A percentile compares a stretch with the other conserved stretches of the same genome.
Evolutionary conservation across 257 asterid species (phyloP).

Genomic region (Solanum commersonii): DNA sequence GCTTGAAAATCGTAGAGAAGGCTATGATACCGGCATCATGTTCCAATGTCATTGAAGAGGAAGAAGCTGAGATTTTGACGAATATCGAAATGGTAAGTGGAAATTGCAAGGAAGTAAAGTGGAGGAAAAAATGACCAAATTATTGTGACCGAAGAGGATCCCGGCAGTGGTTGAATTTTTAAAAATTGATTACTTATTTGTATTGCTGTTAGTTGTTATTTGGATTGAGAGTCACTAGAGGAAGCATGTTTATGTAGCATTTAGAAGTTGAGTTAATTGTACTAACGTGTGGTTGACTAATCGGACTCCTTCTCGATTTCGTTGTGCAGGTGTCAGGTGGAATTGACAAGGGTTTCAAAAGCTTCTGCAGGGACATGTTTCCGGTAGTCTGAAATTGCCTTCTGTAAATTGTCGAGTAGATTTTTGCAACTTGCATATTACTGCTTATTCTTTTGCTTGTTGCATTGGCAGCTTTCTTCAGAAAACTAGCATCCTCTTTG

Average conservation of each 20-base stretch:
- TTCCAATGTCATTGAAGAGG: slow-evolving; percentile 1
- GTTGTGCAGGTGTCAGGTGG: slow-evolving; percentile 28
- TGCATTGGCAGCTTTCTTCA: not conserved
- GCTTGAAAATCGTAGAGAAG: slow-evolving; percentile 59
- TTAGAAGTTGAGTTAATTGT: not conserved
- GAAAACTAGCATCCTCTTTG: not conserved
- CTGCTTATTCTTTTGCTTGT: not conserved
- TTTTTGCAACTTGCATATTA: not conserved
- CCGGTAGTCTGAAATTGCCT: slow-evolving; percentile 25
- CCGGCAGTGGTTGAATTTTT: slow-evolving; percentile 18
- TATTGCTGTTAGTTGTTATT: not conserved
- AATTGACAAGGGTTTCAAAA: slow-evolving; percentile 37
- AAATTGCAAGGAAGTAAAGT: slow-evolving; percentile 20
- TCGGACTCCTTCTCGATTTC: not conserved
- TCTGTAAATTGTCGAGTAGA: not conserved
- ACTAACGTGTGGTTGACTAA: not conserved
- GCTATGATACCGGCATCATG: slow-evolving; percentile 22
- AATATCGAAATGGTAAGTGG: slow-evolving; percentile 5
- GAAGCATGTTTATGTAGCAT: not conserved
- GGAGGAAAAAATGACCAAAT: slow-evolving; percentile 6
- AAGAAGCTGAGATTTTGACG: slow-evolving; percentile 9
- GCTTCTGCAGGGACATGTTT: slow-evolving; percentile 56
- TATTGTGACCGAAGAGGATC: slow-evolving; percentile 16
- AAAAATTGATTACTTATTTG: not conserved
- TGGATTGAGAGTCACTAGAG: not conserved